phyloP scores from a whole-genome alignment of 257 asterid species.

The Henckelia pumila region DNA sequence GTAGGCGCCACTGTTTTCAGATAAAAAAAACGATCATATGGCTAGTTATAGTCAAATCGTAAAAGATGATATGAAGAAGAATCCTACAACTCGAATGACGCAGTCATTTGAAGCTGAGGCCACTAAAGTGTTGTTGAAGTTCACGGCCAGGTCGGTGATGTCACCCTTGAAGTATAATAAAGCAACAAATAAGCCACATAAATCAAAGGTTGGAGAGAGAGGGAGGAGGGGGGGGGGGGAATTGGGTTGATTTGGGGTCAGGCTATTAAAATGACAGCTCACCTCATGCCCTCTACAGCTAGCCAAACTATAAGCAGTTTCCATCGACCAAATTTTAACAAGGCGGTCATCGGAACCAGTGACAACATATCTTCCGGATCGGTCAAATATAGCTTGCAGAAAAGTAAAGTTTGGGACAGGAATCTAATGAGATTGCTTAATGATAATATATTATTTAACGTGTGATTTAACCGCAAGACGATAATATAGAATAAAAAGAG shows the following conservation, averaged over 20 bases:
- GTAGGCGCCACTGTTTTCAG: constrained; percentile 84
- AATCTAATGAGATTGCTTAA: constrained; percentile 21
- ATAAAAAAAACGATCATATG: constrained; percentile 35
- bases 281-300: constrained; percentile 99
- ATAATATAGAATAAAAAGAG: constrained; percentile 1
- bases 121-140: constrained; percentile 77
- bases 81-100: constrained; percentile 83
- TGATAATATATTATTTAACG: constrained; percentile 18
- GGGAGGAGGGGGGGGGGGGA: constrained; percentile 21
- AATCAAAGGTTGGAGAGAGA: no score
- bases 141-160: constrained; percentile 97
- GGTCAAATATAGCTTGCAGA: constrained; percentile 81
- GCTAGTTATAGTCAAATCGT: constrained; percentile 17
- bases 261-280: constrained; percentile 31
- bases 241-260: constrained; percentile 13
- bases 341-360: constrained; percentile 99
- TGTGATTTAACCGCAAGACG: constrained; percentile 8
- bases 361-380: constrained; percentile 90
- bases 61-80: constrained; percentile 15
- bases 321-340: constrained; percentile 98
- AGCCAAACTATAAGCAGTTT: constrained; percentile 93
- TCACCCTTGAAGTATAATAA: constrained; percentile 67
- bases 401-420: constrained; percentile 23
- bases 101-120: constrained; percentile 98
- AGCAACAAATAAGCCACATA: constrained; percentile 27